These are phyloP conservation scores for Sugiyamaella novakii DNA, from an alignment of 1,139 yeast species.

Conservation along the genomic window DNA sequence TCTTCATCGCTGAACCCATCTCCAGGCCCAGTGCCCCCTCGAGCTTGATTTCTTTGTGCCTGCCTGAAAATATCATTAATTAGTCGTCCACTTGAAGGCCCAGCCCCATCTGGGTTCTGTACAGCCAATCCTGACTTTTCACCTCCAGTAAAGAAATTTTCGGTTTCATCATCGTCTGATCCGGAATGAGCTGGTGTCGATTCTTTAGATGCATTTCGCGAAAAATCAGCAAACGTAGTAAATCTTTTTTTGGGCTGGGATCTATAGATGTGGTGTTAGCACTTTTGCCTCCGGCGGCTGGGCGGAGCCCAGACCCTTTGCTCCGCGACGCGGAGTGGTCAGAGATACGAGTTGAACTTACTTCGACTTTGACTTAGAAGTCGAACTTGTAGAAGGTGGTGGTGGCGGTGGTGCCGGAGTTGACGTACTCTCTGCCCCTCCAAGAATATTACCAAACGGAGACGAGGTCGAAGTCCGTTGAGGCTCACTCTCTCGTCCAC, in stretches of 20 bases:
- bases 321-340: too few species aligned
- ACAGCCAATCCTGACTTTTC: constrained; percentile 93
- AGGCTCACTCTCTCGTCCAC: not conserved
- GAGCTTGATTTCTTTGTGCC: constrained; percentile 47
- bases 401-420: not conserved
- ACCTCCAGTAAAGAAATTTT: constrained; percentile 90
- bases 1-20: constrained; percentile 28
- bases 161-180: constrained; percentile 63
- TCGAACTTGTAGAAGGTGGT: not conserved
- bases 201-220: constrained; percentile 34
- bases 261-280: not conserved
- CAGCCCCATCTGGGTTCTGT: constrained; percentile 74
- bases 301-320: not conserved
- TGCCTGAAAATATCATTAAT: constrained; percentile 62
- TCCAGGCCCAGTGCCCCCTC: constrained; percentile 9
- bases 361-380: not conserved
- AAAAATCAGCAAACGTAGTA: constrained; percentile 52
- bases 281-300: not conserved
- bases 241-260: constrained; percentile 32
- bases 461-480: not conserved
- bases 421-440: not conserved
- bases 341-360: not conserved
- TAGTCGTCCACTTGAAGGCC: constrained; percentile 39
- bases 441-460: constrained; percentile 10
- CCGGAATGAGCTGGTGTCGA: constrained; percentile 36